These are phyloP conservation scores for Papiliotrema laurentii DNA, from an alignment of 1,284 basidiomycete genomes.

Conservation along the genomic window DNA sequence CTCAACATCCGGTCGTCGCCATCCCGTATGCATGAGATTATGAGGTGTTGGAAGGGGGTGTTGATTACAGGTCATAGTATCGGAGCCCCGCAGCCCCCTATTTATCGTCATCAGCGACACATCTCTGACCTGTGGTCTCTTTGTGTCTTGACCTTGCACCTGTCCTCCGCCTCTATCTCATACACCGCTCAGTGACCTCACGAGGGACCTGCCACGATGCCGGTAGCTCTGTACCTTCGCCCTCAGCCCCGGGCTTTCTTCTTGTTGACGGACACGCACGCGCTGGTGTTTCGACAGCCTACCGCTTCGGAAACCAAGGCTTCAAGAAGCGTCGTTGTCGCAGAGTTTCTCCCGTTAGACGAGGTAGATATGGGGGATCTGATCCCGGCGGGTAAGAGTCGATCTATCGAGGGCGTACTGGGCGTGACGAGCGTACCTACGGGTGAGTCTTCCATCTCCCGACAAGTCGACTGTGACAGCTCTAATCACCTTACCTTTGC, in stretches of 20 bases:
- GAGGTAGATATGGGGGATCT: conserved; percentile 62
- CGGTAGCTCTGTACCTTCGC: conserved; percentile 42
- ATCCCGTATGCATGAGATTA: too few species aligned
- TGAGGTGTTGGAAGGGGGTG: too few species aligned
- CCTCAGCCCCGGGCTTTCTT: conserved; percentile 44
- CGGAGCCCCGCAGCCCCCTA: too few species aligned
- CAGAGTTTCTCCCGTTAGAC: conserved; percentile 71
- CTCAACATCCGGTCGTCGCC: too few species aligned
- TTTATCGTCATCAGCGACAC: too few species aligned
- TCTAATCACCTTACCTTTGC: not conserved
- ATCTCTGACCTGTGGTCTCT: too few species aligned
- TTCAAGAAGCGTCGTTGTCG: conserved; percentile 52
- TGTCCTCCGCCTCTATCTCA: not conserved
- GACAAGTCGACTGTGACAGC: not conserved
- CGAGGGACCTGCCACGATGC: conserved; percentile 17
- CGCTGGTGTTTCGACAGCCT: conserved; percentile 45
- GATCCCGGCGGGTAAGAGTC: conserved; percentile 60
- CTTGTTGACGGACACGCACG: conserved; percentile 41
- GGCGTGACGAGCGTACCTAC: conserved; percentile 55
- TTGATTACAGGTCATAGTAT: too few species aligned
- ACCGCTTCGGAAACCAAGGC: conserved; percentile 33
- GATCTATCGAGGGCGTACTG: conserved; percentile 72
- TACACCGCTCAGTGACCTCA: not conserved
- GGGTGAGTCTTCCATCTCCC: conserved; percentile 30
- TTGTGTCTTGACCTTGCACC: too few species aligned